Conservation (phyloP, 2,329 filamentous ascomycete genomes). For the Remersonia thermophila region DNA sequence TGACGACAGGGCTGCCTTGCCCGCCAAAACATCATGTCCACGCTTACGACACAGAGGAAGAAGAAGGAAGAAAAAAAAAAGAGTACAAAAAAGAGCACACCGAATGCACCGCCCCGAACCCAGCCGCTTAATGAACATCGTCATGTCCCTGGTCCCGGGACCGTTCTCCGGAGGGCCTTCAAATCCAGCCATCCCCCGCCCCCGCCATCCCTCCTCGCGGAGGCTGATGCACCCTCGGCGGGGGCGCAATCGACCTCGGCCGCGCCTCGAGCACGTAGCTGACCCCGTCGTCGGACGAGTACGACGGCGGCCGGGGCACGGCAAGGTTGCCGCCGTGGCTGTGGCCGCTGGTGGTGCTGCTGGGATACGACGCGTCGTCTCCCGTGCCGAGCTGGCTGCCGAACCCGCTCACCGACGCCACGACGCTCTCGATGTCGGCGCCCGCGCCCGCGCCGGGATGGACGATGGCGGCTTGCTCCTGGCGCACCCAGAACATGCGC, state of each 20-base stretch:
- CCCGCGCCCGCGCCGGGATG: conserved; percentile 5
- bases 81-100: no score
- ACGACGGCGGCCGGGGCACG: conserved; percentile 63
- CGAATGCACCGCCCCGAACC: no score
- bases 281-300: conserved; percentile 63
- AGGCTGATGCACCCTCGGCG: background rate
- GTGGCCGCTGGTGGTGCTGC: no score
- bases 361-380: no score
- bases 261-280: conserved; percentile 58
- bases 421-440: conserved; percentile 17
- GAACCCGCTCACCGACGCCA: conserved; percentile 12
- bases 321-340: no score
- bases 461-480: conserved; percentile 26
- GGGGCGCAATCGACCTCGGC: conserved; percentile 42
- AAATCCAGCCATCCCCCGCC: background rate
- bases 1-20: no score
- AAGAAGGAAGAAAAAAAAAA: no score
- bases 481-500: conserved; percentile 68
- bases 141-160: no score
- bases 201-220: background rate
- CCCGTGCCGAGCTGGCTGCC: conserved; percentile 12
- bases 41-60: no score
- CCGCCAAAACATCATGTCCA: no score
- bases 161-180: no score
- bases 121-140: no score